Evolutionary conservation across 2,329 filamentous ascomycete species (phyloP), one percentile per base, ranked within the genome.

Genomic region (Curvularia eragrostidis): DNA sequence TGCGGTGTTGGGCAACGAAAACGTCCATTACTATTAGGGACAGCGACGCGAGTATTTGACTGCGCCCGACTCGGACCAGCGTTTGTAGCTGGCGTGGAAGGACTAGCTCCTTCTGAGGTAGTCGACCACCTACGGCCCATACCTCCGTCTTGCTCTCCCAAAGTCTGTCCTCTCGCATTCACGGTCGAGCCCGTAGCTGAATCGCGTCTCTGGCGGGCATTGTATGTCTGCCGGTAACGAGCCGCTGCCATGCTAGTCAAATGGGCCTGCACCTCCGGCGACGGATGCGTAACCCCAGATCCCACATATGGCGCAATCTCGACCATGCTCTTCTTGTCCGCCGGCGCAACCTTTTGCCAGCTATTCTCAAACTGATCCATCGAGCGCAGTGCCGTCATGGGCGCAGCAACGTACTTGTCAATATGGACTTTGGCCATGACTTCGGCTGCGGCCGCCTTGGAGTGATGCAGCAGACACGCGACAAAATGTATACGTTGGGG

Each of bases 401-500:
- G 52, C 4, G 47, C 1, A 1, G 52, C 47, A 3, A 48, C 41
- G 19, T 55, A 55, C 19, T 48, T 51, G n/a, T 50, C 47, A 0
- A 56, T 26, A 10, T 51, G 28, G 21, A 46, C 26, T 5, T 23
- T 18, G 4, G 23, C 24, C 56, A 59, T 59, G 41, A 56, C 47
- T 5, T 55, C 39, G 1, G 42, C 48, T 2, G 56, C 56, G 1
- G 34, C 52, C 1, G 46, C 26, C 26, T 59, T 59, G 13, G 42
- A 50, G 18, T 55, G 56, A n/a, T 13, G 13, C 4, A 59, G 19
- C 12, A 59, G 42, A 0, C 23, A 26, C 1, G 41, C 41, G 1
- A 59, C 15, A 2, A 56, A 56, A 13, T 56, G 47, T 0, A 59
- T 56, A 15, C 56, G 56, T 21, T 59, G 52, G 2, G 47, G 34